Percentiles rank a stretch among this genome's conserved stretches.
Conservation (phyloP, 306 rosid genomes). For the Astragalus membranaceus region DNA sequence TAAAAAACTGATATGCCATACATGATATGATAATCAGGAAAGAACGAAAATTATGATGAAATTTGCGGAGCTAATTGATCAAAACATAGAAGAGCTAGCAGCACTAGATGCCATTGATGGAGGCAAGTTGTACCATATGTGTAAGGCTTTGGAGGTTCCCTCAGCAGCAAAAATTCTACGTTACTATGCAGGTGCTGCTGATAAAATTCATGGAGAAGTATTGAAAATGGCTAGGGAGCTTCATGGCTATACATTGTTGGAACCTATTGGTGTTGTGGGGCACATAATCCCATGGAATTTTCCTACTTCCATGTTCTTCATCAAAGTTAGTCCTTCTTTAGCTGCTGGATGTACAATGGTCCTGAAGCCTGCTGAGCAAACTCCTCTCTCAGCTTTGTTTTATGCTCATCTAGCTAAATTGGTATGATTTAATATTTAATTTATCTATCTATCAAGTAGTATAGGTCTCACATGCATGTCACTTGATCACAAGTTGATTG, state of each 20-base stretch:
- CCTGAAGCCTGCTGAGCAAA: constrained; percentile 82
- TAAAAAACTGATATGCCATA: neutral
- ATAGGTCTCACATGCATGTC: neutral
- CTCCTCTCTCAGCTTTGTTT: constrained; percentile 73
- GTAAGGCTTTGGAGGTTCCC: constrained; percentile 52
- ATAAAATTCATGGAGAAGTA: constrained; percentile 67
- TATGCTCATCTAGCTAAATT: constrained; percentile 70
- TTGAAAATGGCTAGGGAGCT: constrained; percentile 42
- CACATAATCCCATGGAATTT: constrained; percentile 81
- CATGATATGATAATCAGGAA: constrained; percentile 30
- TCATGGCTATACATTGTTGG: constrained; percentile 61
- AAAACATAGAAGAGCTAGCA: constrained; percentile 57
- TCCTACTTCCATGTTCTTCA: constrained; percentile 40
- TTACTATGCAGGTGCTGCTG: constrained; percentile 89
- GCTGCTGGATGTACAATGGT: constrained; percentile 89
- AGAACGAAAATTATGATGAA: constrained; percentile 55
- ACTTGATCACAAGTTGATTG: neutral
- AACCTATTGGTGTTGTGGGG: constrained; percentile 77
- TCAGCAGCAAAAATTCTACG: constrained; percentile 31
- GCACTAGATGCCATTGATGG: constrained; percentile 62
- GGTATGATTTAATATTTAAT: constrained; percentile 24
- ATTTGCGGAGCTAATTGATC: constrained; percentile 54
- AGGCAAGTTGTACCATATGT: constrained; percentile 36
- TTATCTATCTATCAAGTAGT: too few species aligned
- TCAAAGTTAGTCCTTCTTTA: constrained; percentile 55